phyloP scores from a whole-genome alignment of 257 asterid genomes.

The Echium plantagineum region DNA sequence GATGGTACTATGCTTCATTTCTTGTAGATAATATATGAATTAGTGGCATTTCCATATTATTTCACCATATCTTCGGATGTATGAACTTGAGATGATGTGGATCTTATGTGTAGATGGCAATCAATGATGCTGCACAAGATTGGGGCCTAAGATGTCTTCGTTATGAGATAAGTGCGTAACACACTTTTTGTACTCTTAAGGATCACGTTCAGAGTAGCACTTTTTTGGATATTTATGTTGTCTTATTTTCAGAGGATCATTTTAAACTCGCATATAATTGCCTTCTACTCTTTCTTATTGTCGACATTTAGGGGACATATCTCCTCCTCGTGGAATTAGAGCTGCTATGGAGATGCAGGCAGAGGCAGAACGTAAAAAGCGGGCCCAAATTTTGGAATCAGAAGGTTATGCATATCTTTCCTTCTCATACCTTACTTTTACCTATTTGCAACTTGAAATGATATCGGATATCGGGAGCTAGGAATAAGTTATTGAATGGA shows the following conservation, averaged over 20 bases:
- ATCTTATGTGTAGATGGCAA: conserved; percentile 47
- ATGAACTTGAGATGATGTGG: conserved; percentile 3
- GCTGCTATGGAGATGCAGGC: conserved; percentile 99
- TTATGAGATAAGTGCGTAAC: conserved; percentile 85
- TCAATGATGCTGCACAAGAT: conserved; percentile 73
- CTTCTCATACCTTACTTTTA: neutral
- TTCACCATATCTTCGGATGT: neutral
- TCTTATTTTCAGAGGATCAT: neutral
- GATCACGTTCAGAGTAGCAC: too few relatives aligned
- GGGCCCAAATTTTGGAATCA: conserved; percentile 86
- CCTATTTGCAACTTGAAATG: neutral
- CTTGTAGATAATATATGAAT: too few relatives aligned
- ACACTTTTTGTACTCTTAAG: too few relatives aligned
- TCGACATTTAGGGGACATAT: conserved; percentile 62
- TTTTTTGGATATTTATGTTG: neutral
- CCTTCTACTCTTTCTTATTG: neutral
- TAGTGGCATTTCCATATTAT: neutral
- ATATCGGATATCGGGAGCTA: neutral
- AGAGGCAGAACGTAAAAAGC: conserved; percentile 91
- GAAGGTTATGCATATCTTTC: conserved; percentile 44
- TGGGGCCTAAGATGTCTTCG: conserved; percentile 95
- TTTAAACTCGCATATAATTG: neutral
- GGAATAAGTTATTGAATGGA: too few relatives aligned
- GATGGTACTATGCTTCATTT: too few relatives aligned
- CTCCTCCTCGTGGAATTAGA: conserved; percentile 81